These are phyloP conservation scores for Chrysanthemum makinoi DNA, from an alignment of 129 eudicot genomes.

Conservation along the genomic window DNA sequence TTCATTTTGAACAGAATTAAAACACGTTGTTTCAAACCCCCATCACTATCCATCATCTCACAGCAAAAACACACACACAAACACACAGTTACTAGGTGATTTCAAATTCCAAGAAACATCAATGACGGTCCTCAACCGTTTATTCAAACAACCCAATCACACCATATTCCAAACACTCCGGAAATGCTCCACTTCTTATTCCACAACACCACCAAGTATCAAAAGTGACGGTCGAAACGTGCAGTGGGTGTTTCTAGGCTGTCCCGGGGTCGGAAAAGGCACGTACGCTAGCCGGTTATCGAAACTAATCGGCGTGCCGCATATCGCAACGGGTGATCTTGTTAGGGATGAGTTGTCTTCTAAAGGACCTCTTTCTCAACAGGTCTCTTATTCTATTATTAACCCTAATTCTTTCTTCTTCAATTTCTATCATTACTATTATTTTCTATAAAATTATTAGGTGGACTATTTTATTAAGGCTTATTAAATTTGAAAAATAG, in stretches of 20 bases:
- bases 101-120: constrained; percentile 10
- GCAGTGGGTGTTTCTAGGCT: constrained; percentile 95
- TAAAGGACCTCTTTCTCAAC: constrained; percentile 67
- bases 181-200: constrained; percentile 19
- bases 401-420: neutral
- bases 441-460: neutral
- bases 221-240: constrained; percentile 37
- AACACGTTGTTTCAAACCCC: too few species aligned
- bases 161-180: constrained; percentile 28
- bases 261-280: constrained; percentile 97
- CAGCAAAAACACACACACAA: too few species aligned
- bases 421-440: neutral
- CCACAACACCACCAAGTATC: constrained; percentile 29
- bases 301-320: constrained; percentile 72
- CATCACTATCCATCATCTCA: too few species aligned
- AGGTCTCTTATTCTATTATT: constrained; percentile 30
- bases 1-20: too few species aligned
- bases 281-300: constrained; percentile 88
- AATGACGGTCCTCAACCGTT: constrained; percentile 70
- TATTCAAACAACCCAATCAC: constrained; percentile 25
- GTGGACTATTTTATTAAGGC: neutral
- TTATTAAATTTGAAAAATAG: too few species aligned
- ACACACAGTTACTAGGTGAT: constrained; percentile 17
- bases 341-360: constrained; percentile 74
- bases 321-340: constrained; percentile 94